Percentiles rank a stretch among this genome's conserved stretches.
Evolutionary conservation across 345 rosid species (phyloP).

Genomic region (Salix dunnii): DNA sequence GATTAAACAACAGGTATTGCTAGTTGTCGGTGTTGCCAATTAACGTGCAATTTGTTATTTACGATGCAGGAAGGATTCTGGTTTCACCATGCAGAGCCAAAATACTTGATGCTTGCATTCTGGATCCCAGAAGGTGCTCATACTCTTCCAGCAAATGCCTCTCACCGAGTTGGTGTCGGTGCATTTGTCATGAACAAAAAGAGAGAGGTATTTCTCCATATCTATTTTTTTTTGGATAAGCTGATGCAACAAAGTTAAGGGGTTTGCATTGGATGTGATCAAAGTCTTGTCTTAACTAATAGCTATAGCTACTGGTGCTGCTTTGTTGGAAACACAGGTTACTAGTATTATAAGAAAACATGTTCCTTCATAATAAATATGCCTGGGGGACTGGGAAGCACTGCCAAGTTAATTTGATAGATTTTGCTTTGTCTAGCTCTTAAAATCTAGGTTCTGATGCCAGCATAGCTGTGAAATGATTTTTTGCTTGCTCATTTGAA

Average conservation of each 20-base stretch:
- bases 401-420: not conserved
- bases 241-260: not conserved
- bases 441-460: not conserved
- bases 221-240: not conserved
- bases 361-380: not conserved
- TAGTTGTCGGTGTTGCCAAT: not conserved
- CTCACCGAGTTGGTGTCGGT: conserved; percentile 74
- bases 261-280: not conserved
- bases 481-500: not conserved
- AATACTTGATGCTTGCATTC: conserved; percentile 73
- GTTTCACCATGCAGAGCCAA: conserved; percentile 89
- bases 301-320: not conserved
- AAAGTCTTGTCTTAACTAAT: not conserved
- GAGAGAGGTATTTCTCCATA: conserved; percentile 53
- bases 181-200: conserved; percentile 73
- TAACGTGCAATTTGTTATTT: conserved; percentile 5
- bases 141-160: conserved; percentile 80
- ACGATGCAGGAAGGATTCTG: conserved; percentile 76
- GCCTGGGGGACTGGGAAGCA: not conserved
- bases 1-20: not conserved
- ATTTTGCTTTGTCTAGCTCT: not conserved
- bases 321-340: not conserved
- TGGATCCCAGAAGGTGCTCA: conserved; percentile 67
- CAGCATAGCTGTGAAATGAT: not conserved
- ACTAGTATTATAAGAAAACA: not conserved